Conservation (phyloP, 768 basidiomycete species). For the Lentinula edodes region DNA sequence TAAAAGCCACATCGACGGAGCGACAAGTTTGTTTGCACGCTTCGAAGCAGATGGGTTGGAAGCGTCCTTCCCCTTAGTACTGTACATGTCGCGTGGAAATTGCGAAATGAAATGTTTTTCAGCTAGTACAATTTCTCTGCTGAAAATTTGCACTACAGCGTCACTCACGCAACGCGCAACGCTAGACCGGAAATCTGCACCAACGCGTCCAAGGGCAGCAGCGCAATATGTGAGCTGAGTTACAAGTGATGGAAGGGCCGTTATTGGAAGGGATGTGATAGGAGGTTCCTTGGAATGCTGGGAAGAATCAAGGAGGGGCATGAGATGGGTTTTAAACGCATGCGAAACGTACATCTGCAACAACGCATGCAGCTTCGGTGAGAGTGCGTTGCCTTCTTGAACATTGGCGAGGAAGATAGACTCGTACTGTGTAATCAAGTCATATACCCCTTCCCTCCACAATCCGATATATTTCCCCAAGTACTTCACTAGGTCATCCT, state of each 20-base stretch:
- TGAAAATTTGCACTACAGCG: slow-evolving; percentile 56
- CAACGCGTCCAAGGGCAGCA: slow-evolving; percentile 85
- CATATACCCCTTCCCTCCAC: slow-evolving; percentile 91
- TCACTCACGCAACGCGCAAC: slow-evolving; percentile 61
- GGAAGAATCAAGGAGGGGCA: slow-evolving; percentile 56
- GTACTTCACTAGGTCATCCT: slow-evolving; percentile 70
- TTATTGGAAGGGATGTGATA: slow-evolving; percentile 52
- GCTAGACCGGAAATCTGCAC: slow-evolving; percentile 78
- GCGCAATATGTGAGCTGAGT: slow-evolving; percentile 95
- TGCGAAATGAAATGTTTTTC: slow-evolving; percentile 27
- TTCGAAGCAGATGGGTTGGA: slow-evolving; percentile 21
- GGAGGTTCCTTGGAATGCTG: background rate
- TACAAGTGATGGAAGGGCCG: slow-evolving; percentile 74
- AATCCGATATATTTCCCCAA: slow-evolving; percentile 84
- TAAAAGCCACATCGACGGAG: slow-evolving; percentile 22
- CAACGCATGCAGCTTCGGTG: slow-evolving; percentile 40
- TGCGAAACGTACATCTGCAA: slow-evolving; percentile 62
- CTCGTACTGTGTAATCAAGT: slow-evolving; percentile 84
- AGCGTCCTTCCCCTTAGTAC: slow-evolving; percentile 10
- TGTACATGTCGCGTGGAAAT: slow-evolving; percentile 15
- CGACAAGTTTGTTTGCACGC: slow-evolving; percentile 26
- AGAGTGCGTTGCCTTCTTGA: slow-evolving; percentile 17
- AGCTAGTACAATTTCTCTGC: slow-evolving; percentile 42
- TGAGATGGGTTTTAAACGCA: slow-evolving; percentile 57
- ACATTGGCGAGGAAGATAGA: slow-evolving; percentile 81